Percentiles rank a stretch among this genome's conserved stretches.
These are phyloP conservation scores for Fistulinella prunicolor DNA, from an alignment of 768 basidiomycete species.

Conservation along the genomic window DNA sequence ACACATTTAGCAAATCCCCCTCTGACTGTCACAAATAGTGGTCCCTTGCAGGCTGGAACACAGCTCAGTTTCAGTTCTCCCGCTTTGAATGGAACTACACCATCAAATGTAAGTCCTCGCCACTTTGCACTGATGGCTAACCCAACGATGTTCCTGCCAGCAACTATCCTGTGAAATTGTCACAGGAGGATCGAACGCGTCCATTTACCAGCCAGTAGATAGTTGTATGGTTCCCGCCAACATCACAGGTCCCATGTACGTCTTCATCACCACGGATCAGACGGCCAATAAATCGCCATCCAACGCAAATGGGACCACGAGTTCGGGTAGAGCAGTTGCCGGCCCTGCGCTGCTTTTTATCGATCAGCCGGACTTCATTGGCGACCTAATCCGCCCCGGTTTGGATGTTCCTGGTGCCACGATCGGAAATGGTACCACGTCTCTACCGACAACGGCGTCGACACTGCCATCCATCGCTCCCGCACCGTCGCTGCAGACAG, in stretches of 20 bases:
- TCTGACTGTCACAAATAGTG: constrained; percentile 62
- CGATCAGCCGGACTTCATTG: constrained; percentile 50
- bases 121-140: constrained; percentile 1
- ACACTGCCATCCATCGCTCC: background rate
- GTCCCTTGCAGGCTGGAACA: constrained; percentile 55
- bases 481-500: background rate
- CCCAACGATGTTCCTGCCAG: constrained; percentile 32
- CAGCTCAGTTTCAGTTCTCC: constrained; percentile 56
- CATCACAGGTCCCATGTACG: constrained; percentile 71
- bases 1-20: constrained; percentile 49
- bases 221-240: constrained; percentile 62
- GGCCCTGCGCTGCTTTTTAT: constrained; percentile 72
- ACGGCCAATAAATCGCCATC: constrained; percentile 54
- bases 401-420: constrained; percentile 3
- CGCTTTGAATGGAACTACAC: constrained; percentile 50
- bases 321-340: constrained; percentile 45
- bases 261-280: constrained; percentile 63
- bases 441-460: constrained; percentile 1
- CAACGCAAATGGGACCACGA: constrained; percentile 42
- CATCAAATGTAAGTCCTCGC: constrained; percentile 37
- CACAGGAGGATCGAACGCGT: constrained; percentile 52
- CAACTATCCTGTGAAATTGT: constrained; percentile 74
- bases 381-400: constrained; percentile 41
- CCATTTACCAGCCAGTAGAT: constrained; percentile 57
- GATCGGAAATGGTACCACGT: background rate